Base-by-base conservation (phyloP, 2,329 filamentous ascomycete species). In the Monosporascus sp. region DNA sequence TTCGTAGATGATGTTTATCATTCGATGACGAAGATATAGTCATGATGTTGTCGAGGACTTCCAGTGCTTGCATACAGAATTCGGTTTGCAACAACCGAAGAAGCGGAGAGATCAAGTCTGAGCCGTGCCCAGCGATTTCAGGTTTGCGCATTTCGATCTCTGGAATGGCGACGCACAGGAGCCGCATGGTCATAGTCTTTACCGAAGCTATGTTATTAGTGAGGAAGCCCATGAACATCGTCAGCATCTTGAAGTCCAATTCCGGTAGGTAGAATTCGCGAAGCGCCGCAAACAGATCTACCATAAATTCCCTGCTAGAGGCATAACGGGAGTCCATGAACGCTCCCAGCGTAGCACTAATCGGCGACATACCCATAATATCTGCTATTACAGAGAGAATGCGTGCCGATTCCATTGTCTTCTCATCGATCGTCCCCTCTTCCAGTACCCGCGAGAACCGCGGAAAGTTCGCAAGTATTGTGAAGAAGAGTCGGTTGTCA, bases 21-120 rank as follows among this genome's bases (percentile, higher is more conserved):
- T 96, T 91, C 1, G 93, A 88, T 35, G 89, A 91, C 5, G 90
- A 89, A 0, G 91, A 91, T 77, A 97, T 93, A 27, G 89, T 90
- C 82, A 97, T 96, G 62, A 97, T 94, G 59, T 93, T 89, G 69
- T 99, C 94, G 54, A 99, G 77, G 1, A 99, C 93, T 59, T 91
- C 85, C 9, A 99, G 76, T 11, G 94, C 94, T 65, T 96, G 88
- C 70, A 94, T 91, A 68, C 92, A 97, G 64, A 92, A 92, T 55
- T 96, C 91, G 1, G 93, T 97, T 67, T 97, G 92, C 40, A 99
- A 74, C 20, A 99, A 78, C 51, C 94, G 85, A 52, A 99, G 75
- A 0, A 99, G 78, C 0, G 94, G 95, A 1, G 94, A 97, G 52
- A 99, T 96, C 48, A 99, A 80, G 71, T 99, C 95, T 1, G 93